Evolutionary conservation across 495 filamentous ascomycete genomes (phyloP), one percentile per base, ranked within the genome.

Genomic region (Lichenothelia convexa): DNA sequence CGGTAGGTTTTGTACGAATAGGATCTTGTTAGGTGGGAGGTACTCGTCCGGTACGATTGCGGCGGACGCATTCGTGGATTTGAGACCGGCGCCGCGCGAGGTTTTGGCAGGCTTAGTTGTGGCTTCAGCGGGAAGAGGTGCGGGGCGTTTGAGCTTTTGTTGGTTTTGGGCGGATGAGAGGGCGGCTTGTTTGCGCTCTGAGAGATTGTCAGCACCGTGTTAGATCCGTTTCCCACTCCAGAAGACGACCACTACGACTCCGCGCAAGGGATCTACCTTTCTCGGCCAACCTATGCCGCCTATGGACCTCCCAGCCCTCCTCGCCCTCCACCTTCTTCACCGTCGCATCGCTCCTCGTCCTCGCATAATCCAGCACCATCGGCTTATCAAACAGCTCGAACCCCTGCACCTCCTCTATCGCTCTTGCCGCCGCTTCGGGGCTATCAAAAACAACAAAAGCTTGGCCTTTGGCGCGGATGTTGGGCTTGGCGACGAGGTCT

Each of bases 301-400:
- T 93, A 56, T 95, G 87, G 36, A 63, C 61, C 57, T 95, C 86
- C 35, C 95, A 73, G 49, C 82, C 82, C 4, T 91, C 79, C 20
- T 73, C 69, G 21, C 68, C 75, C n/a, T 75, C 75, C 16, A 73
- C 67, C 34, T 58, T 60, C 49, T 75, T 58, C 4, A 95, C 84
- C 0, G 79, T 92, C 11, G 80, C 83, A 63, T 99, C 89, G 50
- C 85, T 93, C 18, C 70, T 66, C 3, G 81, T 86, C 51, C 73
- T 75, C 18, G 89, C 91, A 48, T 81, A 81, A 5, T 80, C 81
- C 31, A 94, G 51, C 17, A 75, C 63, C 83, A 99, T 93, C 2
- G 82, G 77, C 61, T 93, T 92, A 18, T 80, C 84, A 46, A 92
- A 93, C 12, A 99, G 61, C 42, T 91, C 82, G 59, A 99, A 95